Base-by-base conservation (phyloP, 352 stramenopile species). In the Globisporangium yorkense region DNA sequence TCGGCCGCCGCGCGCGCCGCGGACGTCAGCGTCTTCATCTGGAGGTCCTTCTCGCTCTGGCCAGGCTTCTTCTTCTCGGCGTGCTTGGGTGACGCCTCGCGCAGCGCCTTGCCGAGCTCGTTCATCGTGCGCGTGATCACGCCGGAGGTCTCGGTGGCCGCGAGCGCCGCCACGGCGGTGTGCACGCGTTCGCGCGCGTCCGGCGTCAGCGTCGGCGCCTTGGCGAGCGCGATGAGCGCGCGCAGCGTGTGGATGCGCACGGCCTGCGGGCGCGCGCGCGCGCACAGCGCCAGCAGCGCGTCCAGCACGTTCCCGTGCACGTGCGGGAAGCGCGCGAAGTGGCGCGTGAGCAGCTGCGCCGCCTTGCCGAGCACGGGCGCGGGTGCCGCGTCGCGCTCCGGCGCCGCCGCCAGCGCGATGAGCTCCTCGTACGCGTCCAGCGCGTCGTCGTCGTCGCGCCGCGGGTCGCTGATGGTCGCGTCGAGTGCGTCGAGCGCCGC, bases 251-350 rank as follows among this genome's bases (percentile, higher is more conserved):
- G 76, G 66, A 93, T 89, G 41, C 81, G 81, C 59, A 90, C 79
- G 13, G 80, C 68, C 44, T 85, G 71, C 29, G 81, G 67, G 16
- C 71, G 77, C 51, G 65, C 54, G 5, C 63, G 44, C 0, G 56
- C 57, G 45, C 67, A 86, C 3, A 91, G 72, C 45, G 65, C 66
- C 5, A 92, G 65, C 54, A 90, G 50, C 45, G 80, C 73, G 55
- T 84, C 68, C 35, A 91, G 68, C 15, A 93, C 79, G 59, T 91
- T 90, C 54, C 82, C 45, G 51, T 90, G 75, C 43, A 91, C 79
- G 66, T 91, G 80, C 21, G 77, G 78, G 60, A 89, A 91, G 62
- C 81, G 79, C 64, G 75, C 72, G 54, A 91, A 93, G 54, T 93
- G 80, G 54, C 87, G 87, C 56, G 80, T 80, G 18, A 92, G 70